Conservation (phyloP, 1,139 yeast genomes). For the Pichiaceae sp. region DNA sequence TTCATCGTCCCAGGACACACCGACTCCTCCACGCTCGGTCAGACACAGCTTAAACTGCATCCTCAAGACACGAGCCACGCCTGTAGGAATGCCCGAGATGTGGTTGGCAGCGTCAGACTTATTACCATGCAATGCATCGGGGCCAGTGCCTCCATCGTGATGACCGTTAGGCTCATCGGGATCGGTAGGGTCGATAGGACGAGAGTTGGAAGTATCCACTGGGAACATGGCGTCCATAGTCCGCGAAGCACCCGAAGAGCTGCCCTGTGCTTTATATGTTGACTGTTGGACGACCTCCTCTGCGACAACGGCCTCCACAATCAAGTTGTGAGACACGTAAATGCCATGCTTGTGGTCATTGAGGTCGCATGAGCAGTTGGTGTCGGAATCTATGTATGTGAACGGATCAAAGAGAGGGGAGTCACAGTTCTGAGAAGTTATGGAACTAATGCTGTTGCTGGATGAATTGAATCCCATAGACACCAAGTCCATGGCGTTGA, state of each 20-base stretch:
- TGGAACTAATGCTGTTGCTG: constrained; percentile 24
- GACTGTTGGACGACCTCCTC: constrained; percentile 47
- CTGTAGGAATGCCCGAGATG: constrained; percentile 72
- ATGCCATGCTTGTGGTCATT: constrained; percentile 79
- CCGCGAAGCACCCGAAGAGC: neutral
- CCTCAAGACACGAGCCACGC: constrained; percentile 86
- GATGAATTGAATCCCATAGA: constrained; percentile 41
- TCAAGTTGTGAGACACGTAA: constrained; percentile 61
- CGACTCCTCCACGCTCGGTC: constrained; percentile 89
- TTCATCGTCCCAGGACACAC: constrained; percentile 98
- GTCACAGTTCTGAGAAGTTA: constrained; percentile 23
- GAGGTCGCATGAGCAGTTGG: constrained; percentile 62
- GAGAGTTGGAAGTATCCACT: neutral
- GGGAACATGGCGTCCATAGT: constrained; percentile 2
- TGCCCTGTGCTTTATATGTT: neutral
- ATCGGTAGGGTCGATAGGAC: neutral
- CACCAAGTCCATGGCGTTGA: constrained; percentile 47
- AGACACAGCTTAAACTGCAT: constrained; percentile 83
- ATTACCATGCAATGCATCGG: constrained; percentile 22
- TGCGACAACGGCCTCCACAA: constrained; percentile 86
- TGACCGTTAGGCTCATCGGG: constrained; percentile 1
- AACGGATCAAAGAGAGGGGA: constrained; percentile 22
- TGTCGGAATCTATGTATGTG: constrained; percentile 14
- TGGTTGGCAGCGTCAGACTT: constrained; percentile 21
- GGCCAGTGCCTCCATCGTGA: constrained; percentile 22